Conservation (phyloP, 306 rosid species). For the Pueraria montana region DNA sequence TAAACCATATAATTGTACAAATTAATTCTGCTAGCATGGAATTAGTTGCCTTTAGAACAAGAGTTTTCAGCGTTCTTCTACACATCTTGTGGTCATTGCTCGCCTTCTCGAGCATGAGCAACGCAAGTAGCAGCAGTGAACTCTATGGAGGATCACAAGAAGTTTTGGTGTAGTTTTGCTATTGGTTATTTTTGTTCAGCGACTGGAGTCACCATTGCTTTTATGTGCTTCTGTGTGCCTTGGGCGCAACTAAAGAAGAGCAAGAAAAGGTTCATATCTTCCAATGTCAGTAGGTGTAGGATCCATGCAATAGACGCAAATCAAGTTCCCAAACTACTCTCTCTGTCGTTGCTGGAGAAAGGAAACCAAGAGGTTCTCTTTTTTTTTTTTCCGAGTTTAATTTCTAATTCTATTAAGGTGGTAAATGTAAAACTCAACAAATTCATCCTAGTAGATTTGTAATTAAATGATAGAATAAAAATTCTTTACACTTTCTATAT, state of each 20-base stretch:
- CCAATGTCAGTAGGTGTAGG: not conserved
- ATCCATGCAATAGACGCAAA: not conserved
- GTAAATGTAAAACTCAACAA: too few species aligned
- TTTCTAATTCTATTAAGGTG: too few species aligned
- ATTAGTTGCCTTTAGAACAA: too few species aligned
- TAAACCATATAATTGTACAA: too few species aligned
- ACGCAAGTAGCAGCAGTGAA: not conserved
- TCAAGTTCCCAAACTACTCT: not conserved
- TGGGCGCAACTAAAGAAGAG: not conserved
- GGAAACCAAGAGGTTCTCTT: not conserved
- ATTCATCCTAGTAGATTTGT: too few species aligned
- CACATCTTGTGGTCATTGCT: not conserved
- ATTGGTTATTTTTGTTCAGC: not conserved
- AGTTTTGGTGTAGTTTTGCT: not conserved
- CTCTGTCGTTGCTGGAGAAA: not conserved
- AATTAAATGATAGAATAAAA: too few species aligned
- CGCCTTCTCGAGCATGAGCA: not conserved
- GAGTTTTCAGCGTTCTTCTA: not conserved
- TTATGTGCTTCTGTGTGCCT: not conserved
- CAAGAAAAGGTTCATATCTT: not conserved
- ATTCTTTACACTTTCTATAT: too few species aligned
- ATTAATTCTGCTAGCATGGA: too few species aligned
- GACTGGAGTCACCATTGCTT: not conserved
- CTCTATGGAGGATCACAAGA: not conserved
- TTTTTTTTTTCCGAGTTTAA: too few species aligned